These are phyloP conservation scores for Astathelohania contejeani DNA, from an alignment of 371 early-diverging fungal genomes.

Conservation along the genomic window DNA sequence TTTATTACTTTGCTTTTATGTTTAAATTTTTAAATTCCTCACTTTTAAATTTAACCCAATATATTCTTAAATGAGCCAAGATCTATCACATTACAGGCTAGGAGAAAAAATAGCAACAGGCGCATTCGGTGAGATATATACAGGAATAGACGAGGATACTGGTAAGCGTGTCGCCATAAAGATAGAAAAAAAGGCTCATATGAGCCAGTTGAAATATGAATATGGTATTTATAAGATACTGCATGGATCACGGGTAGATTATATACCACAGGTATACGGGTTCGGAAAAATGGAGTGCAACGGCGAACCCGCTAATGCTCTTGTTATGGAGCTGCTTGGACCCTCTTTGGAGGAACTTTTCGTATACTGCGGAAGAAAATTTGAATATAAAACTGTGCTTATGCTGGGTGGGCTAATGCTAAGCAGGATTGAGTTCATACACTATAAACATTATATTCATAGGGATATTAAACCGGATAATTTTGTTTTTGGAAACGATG, in stretches of 20 bases:
- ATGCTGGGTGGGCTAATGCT: conserved; percentile 92
- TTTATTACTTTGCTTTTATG: neutral
- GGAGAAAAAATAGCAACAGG: conserved; percentile 91
- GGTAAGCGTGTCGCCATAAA: conserved; percentile 55
- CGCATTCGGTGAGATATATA: conserved; percentile 94
- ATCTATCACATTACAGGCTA: conserved; percentile 41
- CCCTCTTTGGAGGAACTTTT: conserved; percentile 92
- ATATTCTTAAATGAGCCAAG: neutral
- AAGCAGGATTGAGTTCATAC: conserved; percentile 81
- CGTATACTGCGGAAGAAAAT: conserved; percentile 84
- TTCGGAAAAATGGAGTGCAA: conserved; percentile 51
- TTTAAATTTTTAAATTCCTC: neutral
- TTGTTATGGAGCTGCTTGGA: conserved; percentile 93
- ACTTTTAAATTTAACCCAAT: neutral
- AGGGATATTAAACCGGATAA: conserved; percentile 99
- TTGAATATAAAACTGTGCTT: conserved; percentile 87
- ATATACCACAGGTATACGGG: conserved; percentile 51
- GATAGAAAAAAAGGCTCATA: conserved; percentile 53
- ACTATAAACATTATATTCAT: conserved; percentile 83
- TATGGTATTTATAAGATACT: conserved; percentile 53
- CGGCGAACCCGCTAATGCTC: conserved; percentile 48
- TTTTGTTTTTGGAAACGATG: conserved; percentile 81
- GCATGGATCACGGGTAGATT: conserved; percentile 41
- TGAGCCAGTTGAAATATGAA: conserved; percentile 54
- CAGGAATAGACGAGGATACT: conserved; percentile 55